Evolutionary conservation across 306 rosid species (phyloP).

Genomic region (Neltuma alba): DNA sequence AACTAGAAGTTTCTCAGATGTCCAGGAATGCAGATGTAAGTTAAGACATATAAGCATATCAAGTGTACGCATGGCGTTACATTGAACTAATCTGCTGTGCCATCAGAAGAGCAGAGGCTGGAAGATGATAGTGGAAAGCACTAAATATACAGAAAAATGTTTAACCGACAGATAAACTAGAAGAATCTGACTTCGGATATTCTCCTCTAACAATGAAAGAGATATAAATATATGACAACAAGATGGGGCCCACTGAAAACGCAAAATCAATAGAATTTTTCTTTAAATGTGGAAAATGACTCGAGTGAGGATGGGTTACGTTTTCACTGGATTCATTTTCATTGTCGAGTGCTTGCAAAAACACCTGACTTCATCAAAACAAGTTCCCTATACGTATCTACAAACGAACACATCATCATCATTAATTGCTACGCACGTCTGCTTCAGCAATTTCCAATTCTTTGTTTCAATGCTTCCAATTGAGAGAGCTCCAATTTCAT

Average conservation of each 20-base stretch:
- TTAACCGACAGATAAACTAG: no score
- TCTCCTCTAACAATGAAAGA: neutral
- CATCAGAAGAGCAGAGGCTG: neutral
- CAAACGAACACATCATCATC: neutral
- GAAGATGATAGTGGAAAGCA: neutral
- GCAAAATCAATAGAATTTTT: no score
- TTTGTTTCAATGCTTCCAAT: neutral
- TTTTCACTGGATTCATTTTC: neutral
- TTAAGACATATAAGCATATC: neutral
- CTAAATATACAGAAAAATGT: no score
- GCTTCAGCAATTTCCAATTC: neutral
- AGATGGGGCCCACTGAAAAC: neutral
- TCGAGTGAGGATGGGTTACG: neutral
- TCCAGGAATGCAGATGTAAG: neutral
- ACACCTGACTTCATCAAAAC: neutral
- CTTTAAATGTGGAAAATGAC: neutral
- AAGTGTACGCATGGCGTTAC: neutral
- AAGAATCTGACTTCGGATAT: no score
- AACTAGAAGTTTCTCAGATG: neutral
- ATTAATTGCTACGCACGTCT: neutral
- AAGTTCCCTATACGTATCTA: constrained; percentile 11
- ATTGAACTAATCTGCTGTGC: neutral
- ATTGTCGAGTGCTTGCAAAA: neutral
- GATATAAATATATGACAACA: neutral
- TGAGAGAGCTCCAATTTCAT: neutral